phyloP scores from a whole-genome alignment of 495 filamentous ascomycete species.

The Aspergillus conjunctus region DNA sequence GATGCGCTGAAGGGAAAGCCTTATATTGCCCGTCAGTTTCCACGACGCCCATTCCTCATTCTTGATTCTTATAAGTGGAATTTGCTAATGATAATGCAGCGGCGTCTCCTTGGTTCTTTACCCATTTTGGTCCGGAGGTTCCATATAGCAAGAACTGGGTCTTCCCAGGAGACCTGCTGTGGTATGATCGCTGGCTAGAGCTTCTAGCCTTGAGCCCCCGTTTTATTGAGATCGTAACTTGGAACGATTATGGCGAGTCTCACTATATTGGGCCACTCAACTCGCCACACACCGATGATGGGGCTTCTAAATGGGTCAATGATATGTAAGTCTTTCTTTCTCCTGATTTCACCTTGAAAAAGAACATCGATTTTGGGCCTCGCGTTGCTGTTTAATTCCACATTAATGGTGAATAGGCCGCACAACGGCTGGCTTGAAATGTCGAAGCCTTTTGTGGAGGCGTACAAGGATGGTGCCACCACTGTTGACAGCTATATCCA shows the following conservation, averaged over 20 bases:
- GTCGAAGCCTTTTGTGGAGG: slow-evolving; percentile 59
- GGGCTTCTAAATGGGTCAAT: slow-evolving; percentile 61
- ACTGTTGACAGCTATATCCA: slow-evolving; percentile 44
- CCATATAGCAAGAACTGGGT: slow-evolving; percentile 63
- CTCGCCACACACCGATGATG: slow-evolving; percentile 58
- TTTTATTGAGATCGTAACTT: slow-evolving; percentile 66
- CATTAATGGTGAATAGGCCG: slow-evolving; percentile 34
- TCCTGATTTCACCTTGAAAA: neutral
- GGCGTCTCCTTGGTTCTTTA: slow-evolving; percentile 50
- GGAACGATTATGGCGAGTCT: slow-evolving; percentile 71
- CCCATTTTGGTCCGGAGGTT: slow-evolving; percentile 51
- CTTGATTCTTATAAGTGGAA: no score
- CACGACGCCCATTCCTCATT: neutral
- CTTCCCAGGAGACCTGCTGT: slow-evolving; percentile 57
- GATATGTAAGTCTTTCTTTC: slow-evolving; percentile 50
- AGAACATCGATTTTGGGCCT: no score
- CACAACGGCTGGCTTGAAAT: slow-evolving; percentile 62
- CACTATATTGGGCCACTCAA: slow-evolving; percentile 54
- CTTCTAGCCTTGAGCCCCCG: slow-evolving; percentile 52
- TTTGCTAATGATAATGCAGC: slow-evolving; percentile 25
- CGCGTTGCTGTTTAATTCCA: neutral
- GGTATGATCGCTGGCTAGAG: slow-evolving; percentile 60
- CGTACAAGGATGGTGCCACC: slow-evolving; percentile 57
- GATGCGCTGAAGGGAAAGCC: slow-evolving; percentile 51
- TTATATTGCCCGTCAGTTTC: slow-evolving; percentile 53